Percentiles rank a stretch among this genome's conserved stretches.
These are phyloP conservation scores for Infundibulicybe gibba DNA, from an alignment of 768 basidiomycete genomes.

Conservation along the genomic window DNA sequence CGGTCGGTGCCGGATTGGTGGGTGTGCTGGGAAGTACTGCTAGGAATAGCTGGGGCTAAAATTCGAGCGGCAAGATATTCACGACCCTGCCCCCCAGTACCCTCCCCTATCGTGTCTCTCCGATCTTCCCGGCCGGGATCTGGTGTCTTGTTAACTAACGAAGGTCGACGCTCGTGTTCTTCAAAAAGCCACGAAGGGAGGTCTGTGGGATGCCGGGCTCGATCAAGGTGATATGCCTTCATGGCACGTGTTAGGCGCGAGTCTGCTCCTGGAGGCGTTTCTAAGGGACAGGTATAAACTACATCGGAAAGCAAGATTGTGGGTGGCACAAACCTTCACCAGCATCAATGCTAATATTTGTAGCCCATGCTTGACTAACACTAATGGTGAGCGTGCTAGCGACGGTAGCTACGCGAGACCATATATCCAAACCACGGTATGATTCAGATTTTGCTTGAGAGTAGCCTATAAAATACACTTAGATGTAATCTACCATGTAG, in stretches of 20 bases:
- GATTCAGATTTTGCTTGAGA: not conserved
- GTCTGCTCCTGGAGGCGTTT: constrained; percentile 51
- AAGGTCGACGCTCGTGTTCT: constrained; percentile 43
- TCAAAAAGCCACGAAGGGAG: constrained; percentile 67
- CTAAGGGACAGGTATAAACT: constrained; percentile 18
- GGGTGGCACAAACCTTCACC: constrained; percentile 40
- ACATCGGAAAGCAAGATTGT: not conserved
- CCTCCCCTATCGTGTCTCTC: no score
- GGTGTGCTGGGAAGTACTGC: constrained; percentile 12
- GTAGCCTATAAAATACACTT: no score
- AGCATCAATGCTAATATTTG: constrained; percentile 32
- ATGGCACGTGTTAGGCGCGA: constrained; percentile 59
- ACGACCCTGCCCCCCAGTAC: no score
- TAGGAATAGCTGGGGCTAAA: not conserved
- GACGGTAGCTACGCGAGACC: constrained; percentile 54
- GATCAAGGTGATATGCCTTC: constrained; percentile 65
- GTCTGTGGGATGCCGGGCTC: constrained; percentile 52
- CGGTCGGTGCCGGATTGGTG: constrained; percentile 40
- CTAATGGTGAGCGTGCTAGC: constrained; percentile 52
- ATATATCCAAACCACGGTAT: constrained; percentile 43
- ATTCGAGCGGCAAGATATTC: not conserved
- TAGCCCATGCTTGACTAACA: constrained; percentile 55
- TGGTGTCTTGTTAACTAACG: no score
- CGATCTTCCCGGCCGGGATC: no score
- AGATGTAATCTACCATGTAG: no score